A percentile compares a stretch with the other conserved stretches of the same genome.
Conservation (phyloP, 345 rosid species). For the Erodium maritimum region DNA sequence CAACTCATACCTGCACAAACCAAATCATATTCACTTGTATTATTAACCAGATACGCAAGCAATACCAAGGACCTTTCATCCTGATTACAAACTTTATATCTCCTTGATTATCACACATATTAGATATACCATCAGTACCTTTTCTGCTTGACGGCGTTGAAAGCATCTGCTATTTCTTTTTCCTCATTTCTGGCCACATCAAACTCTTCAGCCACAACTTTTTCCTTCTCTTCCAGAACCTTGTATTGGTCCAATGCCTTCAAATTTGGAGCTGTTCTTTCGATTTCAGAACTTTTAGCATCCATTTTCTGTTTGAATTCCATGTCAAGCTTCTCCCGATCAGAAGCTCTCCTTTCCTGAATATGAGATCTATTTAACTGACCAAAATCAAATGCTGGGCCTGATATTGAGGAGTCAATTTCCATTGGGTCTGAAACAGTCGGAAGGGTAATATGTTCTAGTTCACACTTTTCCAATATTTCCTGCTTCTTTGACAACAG, state of each 20-base stretch:
- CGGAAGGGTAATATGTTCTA: conserved; percentile 73
- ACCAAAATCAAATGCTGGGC: conserved; percentile 66
- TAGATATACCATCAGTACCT: conserved; percentile 35
- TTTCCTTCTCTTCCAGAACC: conserved; percentile 77
- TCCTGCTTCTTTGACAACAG: conserved; percentile 58
- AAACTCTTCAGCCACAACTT: conserved; percentile 61
- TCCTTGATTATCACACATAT: too few species aligned
- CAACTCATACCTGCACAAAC: conserved; percentile 50
- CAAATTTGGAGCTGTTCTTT: conserved; percentile 86
- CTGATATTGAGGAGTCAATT: conserved; percentile 37
- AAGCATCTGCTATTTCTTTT: conserved; percentile 70
- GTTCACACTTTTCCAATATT: conserved; percentile 69
- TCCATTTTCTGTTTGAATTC: conserved; percentile 80
- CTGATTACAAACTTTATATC: too few species aligned
- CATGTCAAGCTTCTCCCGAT: conserved; percentile 60
- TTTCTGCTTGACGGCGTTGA: conserved; percentile 62
- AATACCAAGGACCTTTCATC: neutral
- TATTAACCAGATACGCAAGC: conserved; percentile 1
- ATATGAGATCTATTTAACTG: conserved; percentile 63
- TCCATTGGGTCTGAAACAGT: conserved; percentile 64
- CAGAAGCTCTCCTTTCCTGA: conserved; percentile 61
- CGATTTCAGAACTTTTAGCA: conserved; percentile 55
- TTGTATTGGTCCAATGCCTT: conserved; percentile 92
- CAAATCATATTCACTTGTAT: conserved; percentile 12
- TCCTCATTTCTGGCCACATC: conserved; percentile 85